A percentile compares a stretch with the other conserved stretches of the same genome.
phyloP scores from a whole-genome alignment of 2,329 filamentous ascomycete genomes.

The Botrytis fabae region DNA sequence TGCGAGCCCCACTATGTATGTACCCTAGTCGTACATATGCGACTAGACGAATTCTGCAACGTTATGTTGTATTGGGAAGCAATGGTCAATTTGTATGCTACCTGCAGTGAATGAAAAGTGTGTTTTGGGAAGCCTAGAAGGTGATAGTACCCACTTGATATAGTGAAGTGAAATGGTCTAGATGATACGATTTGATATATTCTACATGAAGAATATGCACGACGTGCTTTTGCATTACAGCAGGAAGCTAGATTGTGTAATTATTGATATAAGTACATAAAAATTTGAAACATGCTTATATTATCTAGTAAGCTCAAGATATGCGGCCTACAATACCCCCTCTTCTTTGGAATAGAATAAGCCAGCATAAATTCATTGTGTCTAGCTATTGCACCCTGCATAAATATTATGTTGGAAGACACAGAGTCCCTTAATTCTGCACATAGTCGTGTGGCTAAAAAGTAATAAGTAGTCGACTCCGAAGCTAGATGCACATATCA shows the following conservation, averaged over 20 bases:
- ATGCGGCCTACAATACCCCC: conserved; percentile 6
- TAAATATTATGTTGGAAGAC: not conserved
- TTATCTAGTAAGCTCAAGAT: not conserved
- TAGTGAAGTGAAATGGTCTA: not conserved
- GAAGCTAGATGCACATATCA: not conserved
- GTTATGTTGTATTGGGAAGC: not conserved
- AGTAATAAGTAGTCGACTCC: not conserved
- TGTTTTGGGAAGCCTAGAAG: not conserved
- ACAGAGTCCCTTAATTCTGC: not conserved
- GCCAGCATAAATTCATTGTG: not conserved
- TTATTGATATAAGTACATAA: not conserved
- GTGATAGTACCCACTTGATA: not conserved
- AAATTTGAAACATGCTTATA: not conserved
- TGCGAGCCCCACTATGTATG: not conserved
- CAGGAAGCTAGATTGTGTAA: not conserved
- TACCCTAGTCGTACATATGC: conserved; percentile 2
- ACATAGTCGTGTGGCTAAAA: not conserved
- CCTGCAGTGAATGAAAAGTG: not conserved
- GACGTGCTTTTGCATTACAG: conserved; percentile 1
- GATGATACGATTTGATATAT: not conserved
- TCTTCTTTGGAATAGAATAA: too few species aligned
- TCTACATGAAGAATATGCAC: not conserved
- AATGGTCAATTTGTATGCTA: not conserved
- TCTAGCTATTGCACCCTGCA: not conserved
- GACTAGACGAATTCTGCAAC: not conserved